Evolutionary conservation across 257 asterid genomes (phyloP).

Genomic region (Henckelia pumila): DNA sequence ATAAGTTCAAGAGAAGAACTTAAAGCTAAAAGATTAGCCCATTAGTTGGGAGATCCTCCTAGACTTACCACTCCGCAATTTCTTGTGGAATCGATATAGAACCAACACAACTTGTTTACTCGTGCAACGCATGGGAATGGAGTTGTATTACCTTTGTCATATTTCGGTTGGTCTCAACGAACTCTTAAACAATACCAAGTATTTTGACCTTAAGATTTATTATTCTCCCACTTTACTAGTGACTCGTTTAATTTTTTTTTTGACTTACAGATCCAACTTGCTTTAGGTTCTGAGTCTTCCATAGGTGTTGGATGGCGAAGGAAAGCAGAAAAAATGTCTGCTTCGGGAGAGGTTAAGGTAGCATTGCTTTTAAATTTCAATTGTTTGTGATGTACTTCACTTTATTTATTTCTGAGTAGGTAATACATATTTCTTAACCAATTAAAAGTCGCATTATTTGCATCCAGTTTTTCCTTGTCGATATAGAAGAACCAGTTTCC

Average conservation of each 20-base stretch:
- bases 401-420: constrained; percentile 16
- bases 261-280: constrained; percentile 71
- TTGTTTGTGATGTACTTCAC: constrained; percentile 8
- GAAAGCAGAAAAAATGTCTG: constrained; percentile 71
- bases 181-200: constrained; percentile 4
- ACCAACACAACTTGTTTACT: background rate
- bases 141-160: background rate
- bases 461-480: background rate
- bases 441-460: constrained; percentile 15
- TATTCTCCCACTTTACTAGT: constrained; percentile 5
- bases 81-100: background rate
- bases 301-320: constrained; percentile 89
- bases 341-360: constrained; percentile 93
- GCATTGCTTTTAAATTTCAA: constrained; percentile 14
- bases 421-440: background rate
- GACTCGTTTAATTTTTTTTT: constrained; percentile 7
- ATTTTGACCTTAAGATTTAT: constrained; percentile 2
- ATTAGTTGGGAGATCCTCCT: background rate
- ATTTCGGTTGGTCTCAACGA: background rate
- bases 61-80: background rate
- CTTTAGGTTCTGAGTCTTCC: constrained; percentile 80
- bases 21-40: background rate
- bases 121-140: background rate
- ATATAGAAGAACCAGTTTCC: background rate
- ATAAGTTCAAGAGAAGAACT: background rate